Evolutionary conservation across 352 stramenopile genomes (phyloP), one percentile per base, ranked within the genome.

Genomic region (Globisporangium cystogenes): DNA sequence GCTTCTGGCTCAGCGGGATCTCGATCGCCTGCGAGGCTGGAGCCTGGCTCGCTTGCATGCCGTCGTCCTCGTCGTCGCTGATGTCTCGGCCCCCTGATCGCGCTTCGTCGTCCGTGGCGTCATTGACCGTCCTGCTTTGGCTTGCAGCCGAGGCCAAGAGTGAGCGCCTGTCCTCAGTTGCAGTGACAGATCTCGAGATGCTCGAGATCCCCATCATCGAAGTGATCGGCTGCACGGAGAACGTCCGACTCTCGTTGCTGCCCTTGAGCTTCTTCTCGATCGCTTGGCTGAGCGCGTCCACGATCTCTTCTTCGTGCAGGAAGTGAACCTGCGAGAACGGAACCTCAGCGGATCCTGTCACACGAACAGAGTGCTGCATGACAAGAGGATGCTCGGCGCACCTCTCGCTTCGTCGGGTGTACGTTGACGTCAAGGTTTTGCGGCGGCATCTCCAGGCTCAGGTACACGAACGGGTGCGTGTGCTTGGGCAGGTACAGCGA

Each of bases 401-500:
- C 74, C 61, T 99, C 96, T 69, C 82, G 74, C 76, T 99, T 99
- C 16, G 96, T 99, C 15, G 97, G 97, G 67, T 99, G 97, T 3
- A 99, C 94, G 65, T 99, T 99, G 21, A 99, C 97, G 72, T 99
- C 97, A 3, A 99, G 72, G 59, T 98, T 92, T 24, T 75, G 67
- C 7, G 88, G 72, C 3, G 96, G 96, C 21, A 99, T 82, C 47
- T 92, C 68, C 29, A 99, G 70, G n/a, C 82, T 89, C n/a, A 99
- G 67, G 74, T 98, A 99, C 33, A 99, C 68, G 69, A 99, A 98
- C n/a, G 96, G 95, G 62, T 98, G 95, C 4, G 74, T 90, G 60
- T 90, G 83, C 67, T 96, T 98, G 7, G 94, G 94, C 26, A 98
- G 60, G 64, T 98, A 96, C 31, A 97, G 74, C 40, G 76, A 78